A percentile compares a stretch with the other conserved stretches of the same genome.
phyloP scores from a whole-genome alignment of 139 green algal species.

The Chlorella sp. region DNA sequence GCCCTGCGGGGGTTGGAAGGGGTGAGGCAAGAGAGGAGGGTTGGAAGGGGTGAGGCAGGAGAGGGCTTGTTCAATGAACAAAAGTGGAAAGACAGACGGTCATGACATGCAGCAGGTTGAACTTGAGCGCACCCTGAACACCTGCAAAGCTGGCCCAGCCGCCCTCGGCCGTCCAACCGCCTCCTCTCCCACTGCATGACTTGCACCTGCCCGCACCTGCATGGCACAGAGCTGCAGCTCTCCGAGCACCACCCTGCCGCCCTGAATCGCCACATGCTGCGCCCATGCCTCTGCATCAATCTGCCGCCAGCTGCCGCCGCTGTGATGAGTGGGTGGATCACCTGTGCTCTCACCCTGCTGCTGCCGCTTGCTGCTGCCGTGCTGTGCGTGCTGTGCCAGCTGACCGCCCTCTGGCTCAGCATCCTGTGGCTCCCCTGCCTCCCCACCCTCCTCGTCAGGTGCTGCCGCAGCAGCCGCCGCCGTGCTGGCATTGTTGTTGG shows the following conservation, averaged over 20 bases:
- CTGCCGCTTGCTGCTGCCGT: not conserved
- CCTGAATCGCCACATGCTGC: not conserved
- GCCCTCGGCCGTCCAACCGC: too few relatives aligned
- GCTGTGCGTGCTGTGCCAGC: not conserved
- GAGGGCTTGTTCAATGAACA: too few relatives aligned
- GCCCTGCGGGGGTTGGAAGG: not conserved
- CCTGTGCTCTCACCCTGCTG: not conserved
- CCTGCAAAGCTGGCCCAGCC: too few relatives aligned
- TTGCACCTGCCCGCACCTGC: not conserved
- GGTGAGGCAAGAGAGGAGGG: too few relatives aligned
- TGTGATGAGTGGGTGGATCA: too few relatives aligned
- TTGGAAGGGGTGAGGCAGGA: too few relatives aligned
- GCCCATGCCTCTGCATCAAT: conserved; percentile 18
- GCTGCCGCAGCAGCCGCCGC: not conserved
- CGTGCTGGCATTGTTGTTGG: too few relatives aligned
- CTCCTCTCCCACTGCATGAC: too few relatives aligned
- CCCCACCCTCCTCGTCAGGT: too few relatives aligned
- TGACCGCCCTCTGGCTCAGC: not conserved
- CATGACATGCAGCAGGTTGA: too few relatives aligned
- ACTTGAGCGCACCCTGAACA: too few relatives aligned
- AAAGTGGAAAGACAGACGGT: too few relatives aligned
- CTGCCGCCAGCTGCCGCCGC: not conserved
- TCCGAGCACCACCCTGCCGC: conserved; percentile 3
- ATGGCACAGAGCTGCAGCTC: conserved; percentile 34
- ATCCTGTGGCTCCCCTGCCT: not conserved